A percentile compares a stretch with the other conserved stretches of the same genome.
phyloP scores from a whole-genome alignment of 495 filamentous ascomycete species.

The Neurospora sp. region DNA sequence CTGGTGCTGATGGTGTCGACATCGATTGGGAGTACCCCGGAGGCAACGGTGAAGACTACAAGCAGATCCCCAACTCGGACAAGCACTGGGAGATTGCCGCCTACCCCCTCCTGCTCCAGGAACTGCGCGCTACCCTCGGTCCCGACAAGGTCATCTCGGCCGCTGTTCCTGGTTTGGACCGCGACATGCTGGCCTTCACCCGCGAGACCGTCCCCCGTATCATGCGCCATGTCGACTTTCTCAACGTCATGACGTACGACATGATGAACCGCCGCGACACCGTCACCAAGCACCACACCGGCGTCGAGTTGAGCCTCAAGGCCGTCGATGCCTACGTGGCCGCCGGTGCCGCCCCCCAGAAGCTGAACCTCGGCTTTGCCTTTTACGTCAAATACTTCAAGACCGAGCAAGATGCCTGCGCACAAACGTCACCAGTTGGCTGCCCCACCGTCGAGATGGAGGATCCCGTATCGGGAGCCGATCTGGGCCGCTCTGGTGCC shows the following conservation, averaged over 20 bases:
- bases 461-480: constrained; percentile 51
- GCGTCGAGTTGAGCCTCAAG: constrained; percentile 43
- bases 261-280: constrained; percentile 67
- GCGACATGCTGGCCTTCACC: constrained; percentile 68
- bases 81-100: constrained; percentile 54
- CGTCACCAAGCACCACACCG: constrained; percentile 57
- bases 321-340: constrained; percentile 51
- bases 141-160: constrained; percentile 54
- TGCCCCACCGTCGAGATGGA: constrained; percentile 56
- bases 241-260: constrained; percentile 77
- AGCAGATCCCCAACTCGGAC: constrained; percentile 49
- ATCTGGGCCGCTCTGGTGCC: constrained; percentile 52
- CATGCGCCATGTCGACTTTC: constrained; percentile 54
- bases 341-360: constrained; percentile 44
- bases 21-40: constrained; percentile 80
- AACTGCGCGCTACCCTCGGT: constrained; percentile 51
- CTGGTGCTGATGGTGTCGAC: constrained; percentile 57
- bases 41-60: constrained; percentile 72
- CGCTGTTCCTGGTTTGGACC: constrained; percentile 56
- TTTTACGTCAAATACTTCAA: constrained; percentile 69
- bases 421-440: constrained; percentile 41
- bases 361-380: constrained; percentile 64
- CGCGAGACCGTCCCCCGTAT: constrained; percentile 52
- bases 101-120: constrained; percentile 53
- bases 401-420: constrained; percentile 43